Evolutionary conservation across 2,329 filamentous ascomycete genomes (phyloP), one percentile per base, ranked within the genome.

Genomic region (Teratosphaeria zuluensis): DNA sequence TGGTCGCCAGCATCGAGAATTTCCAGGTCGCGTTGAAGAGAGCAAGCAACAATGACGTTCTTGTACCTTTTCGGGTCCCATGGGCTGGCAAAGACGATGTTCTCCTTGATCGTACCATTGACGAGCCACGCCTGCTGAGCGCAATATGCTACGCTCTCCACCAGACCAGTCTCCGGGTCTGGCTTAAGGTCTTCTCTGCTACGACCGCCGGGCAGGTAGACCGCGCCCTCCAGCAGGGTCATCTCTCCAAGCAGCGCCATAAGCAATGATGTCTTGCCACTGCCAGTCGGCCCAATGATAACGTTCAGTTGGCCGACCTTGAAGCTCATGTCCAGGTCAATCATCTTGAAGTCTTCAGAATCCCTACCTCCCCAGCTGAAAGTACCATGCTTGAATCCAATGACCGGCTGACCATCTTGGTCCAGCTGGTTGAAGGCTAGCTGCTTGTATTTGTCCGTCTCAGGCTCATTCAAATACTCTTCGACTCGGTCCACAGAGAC

Each of bases 181-280:
- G 85, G 80, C 14, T 81, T 87, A 32, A 96, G 81, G 61, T 96
- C 90, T 70, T 96, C 90, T 64, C 94, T 87, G 70, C 89, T 91
- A 61, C 83, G 84, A 51, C 89, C 90, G 64, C 92, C 90, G 2
- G 94, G 94, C 30, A 97, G 82, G 73, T 86, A 90, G 6, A 97
- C 88, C 9, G 81, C 82, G 58, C 94, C 94, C 59, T 86, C 81
- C 28, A 96, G 75, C 55, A 92, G 76, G 0, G 89, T 94, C 94
- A 99, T 99, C 76, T 99, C 94, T 61, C 94, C 94, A 1, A 99
- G 82, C 30, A 99, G 78, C 31, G 92, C 94, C 92, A 99, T 96
- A 21, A 99, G 80, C 69, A 99, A 78, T 0, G 92, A 97, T 0
- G 92, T 96, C 78, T 99, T 99, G 64, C 94, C 94, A 56, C 89